Percentiles rank a stretch among this genome's conserved stretches.
Evolutionary conservation across 192 early-diverging fungal genomes (phyloP).

Genomic region (Dimargaris cristalligena): DNA sequence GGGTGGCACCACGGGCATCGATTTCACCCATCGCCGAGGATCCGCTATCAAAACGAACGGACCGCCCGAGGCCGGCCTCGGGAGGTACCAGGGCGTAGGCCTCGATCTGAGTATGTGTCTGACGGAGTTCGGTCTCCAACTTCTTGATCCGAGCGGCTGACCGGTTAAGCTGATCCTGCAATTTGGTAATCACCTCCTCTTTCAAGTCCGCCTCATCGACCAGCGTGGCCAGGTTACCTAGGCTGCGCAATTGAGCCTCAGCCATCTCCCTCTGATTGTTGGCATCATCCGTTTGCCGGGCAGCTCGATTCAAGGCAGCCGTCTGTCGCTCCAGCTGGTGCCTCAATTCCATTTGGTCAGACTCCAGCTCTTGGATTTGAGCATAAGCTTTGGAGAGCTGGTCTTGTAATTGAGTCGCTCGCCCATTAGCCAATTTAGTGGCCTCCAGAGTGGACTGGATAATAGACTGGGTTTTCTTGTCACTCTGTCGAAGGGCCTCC

Average conservation of each 20-base stretch:
- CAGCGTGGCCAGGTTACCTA: neutral
- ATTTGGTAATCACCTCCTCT: conserved; percentile 2
- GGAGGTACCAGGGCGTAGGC: neutral
- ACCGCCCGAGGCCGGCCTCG: too few relatives aligned
- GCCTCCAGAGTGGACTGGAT: conserved; percentile 5
- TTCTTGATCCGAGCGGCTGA: neutral
- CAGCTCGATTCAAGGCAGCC: neutral
- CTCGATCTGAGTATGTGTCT: neutral
- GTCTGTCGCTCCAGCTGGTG: conserved; percentile 2
- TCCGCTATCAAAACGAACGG: neutral
- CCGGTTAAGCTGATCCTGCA: conserved; percentile 3
- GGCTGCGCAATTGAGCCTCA: neutral
- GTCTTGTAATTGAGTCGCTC: conserved; percentile 15
- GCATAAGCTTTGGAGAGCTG: conserved; percentile 18
- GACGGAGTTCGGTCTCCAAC: conserved; percentile 6
- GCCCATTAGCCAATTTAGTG: conserved; percentile 20
- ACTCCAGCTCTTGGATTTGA: conserved; percentile 3
- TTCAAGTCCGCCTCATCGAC: conserved; percentile 12
- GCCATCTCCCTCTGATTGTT: neutral
- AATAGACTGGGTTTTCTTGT: neutral
- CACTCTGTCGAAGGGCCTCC: conserved; percentile 11
- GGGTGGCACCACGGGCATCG: neutral
- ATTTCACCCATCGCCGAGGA: neutral
- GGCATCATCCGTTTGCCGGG: neutral
- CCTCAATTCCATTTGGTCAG: neutral